Evolutionary conservation across 805 yeast species (phyloP).

Genomic region (Wickerhamomyces subpelliculosus): DNA sequence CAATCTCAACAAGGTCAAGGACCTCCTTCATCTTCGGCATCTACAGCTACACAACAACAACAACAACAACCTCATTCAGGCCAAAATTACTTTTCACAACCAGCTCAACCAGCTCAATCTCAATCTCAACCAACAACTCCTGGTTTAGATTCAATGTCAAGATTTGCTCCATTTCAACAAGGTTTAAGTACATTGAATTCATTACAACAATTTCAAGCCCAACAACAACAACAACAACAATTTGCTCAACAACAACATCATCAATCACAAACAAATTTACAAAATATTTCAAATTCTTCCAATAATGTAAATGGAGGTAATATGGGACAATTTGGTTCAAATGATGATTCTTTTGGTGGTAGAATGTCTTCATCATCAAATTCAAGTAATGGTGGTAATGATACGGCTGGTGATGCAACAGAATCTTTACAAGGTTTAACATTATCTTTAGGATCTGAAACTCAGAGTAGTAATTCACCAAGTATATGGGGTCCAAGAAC

Average conservation of each 20-base stretch:
- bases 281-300: no score
- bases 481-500: conserved; percentile 23
- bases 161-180: conserved; percentile 13
- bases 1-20: conserved; percentile 21
- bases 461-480: neutral
- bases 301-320: no score
- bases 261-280: conserved; percentile 3
- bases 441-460: conserved; percentile 16
- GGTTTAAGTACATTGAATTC: neutral
- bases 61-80: neutral
- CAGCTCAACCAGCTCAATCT: conserved; percentile 5
- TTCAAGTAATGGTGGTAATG: conserved; percentile 12
- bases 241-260: conserved; percentile 6
- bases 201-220: conserved; percentile 1
- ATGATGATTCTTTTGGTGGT: conserved; percentile 1
- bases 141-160: conserved; percentile 20
- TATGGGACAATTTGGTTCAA: conserved; percentile 10
- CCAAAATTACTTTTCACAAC: conserved; percentile 14
- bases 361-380: conserved; percentile 1
- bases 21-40: no score
- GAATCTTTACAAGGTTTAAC: conserved; percentile 20
- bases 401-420: conserved; percentile 9
- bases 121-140: conserved; percentile 25
- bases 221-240: conserved; percentile 4
- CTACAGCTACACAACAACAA: no score